Evolutionary conservation across 306 rosid genomes (phyloP).

Genomic region (Cicer cuneatum): DNA sequence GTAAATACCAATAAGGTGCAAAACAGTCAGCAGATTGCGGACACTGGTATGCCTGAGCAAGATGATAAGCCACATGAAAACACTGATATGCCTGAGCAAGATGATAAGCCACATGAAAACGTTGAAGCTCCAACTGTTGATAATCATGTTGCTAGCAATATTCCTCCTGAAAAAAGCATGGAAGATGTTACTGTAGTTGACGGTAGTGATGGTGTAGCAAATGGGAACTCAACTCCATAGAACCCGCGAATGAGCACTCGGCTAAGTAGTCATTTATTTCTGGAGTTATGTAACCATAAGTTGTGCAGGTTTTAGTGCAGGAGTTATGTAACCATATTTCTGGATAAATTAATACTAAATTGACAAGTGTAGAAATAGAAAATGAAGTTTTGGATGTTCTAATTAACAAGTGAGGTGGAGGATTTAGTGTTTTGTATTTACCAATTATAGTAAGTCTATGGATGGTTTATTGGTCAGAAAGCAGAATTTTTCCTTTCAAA

Average conservation of each 20-base stretch:
- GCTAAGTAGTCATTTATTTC: background rate
- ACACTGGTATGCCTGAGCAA: slow-evolving; percentile 38
- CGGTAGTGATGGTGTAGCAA: slow-evolving; percentile 30
- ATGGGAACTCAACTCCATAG: slow-evolving; percentile 37
- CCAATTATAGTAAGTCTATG: slow-evolving; percentile 16
- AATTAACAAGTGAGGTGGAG: slow-evolving; percentile 23
- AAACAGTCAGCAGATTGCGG: slow-evolving; percentile 39
- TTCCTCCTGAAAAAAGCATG: slow-evolving; percentile 33
- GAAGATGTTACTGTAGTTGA: slow-evolving; percentile 43
- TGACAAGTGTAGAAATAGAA: slow-evolving; percentile 27
- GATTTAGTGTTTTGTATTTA: slow-evolving; percentile 26
- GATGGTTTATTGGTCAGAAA: slow-evolving; percentile 16
- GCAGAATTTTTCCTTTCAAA: slow-evolving; percentile 1
- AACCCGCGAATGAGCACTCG: slow-evolving; percentile 26
- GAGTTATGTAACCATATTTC: slow-evolving; percentile 14
- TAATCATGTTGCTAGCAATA: slow-evolving; percentile 32
- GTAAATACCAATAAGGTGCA: slow-evolving; percentile 33
- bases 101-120: slow-evolving; percentile 35
- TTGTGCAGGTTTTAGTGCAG: background rate
- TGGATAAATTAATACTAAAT: slow-evolving; percentile 9
- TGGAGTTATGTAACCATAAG: slow-evolving; percentile 9
- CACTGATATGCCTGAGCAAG: slow-evolving; percentile 40
- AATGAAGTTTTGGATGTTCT: slow-evolving; percentile 16
- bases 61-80: slow-evolving; percentile 37
- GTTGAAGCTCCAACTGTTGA: slow-evolving; percentile 42